These are phyloP conservation scores for Elsinoe australis DNA, from an alignment of 2,329 filamentous ascomycete genomes.

Conservation along the genomic window DNA sequence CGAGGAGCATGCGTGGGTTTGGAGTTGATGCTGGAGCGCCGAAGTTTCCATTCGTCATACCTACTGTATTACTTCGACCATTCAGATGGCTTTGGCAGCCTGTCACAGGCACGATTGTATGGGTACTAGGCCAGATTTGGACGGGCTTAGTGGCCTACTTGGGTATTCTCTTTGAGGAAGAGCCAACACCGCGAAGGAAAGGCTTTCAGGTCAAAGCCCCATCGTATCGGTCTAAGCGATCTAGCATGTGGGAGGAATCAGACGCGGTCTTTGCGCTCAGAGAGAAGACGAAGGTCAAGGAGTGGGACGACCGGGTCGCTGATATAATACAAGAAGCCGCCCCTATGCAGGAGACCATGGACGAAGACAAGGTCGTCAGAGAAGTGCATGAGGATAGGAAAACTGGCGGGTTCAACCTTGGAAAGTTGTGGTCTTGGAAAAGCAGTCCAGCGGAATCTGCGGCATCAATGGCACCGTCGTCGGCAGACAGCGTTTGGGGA, in stretches of 20 bases:
- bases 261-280: not conserved
- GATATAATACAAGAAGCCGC: not conserved
- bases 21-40: conserved; percentile 47
- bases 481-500: not conserved
- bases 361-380: conserved; percentile 6
- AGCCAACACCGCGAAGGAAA: not conserved
- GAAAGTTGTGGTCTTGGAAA: conserved; percentile 12
- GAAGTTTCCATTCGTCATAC: conserved; percentile 47
- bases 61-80: conserved; percentile 45
- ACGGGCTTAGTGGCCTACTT: conserved; percentile 3
- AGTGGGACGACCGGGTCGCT: conserved; percentile 4
- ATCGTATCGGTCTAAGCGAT: conserved; percentile 5
- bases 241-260: not conserved
- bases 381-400: conserved; percentile 1
- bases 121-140: conserved; percentile 2
- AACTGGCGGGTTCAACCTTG: not conserved
- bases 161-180: conserved; percentile 9
- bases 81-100: conserved; percentile 33
- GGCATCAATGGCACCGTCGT: not conserved
- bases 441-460: conserved; percentile 9
- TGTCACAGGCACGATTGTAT: conserved; percentile 2
- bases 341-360: conserved; percentile 8
- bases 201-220: not conserved
- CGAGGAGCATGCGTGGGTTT: conserved; percentile 42
- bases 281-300: conserved; percentile 6